Evolutionary conservation across 768 basidiomycete species (phyloP).

Genomic region (Tulasnella sp.): DNA sequence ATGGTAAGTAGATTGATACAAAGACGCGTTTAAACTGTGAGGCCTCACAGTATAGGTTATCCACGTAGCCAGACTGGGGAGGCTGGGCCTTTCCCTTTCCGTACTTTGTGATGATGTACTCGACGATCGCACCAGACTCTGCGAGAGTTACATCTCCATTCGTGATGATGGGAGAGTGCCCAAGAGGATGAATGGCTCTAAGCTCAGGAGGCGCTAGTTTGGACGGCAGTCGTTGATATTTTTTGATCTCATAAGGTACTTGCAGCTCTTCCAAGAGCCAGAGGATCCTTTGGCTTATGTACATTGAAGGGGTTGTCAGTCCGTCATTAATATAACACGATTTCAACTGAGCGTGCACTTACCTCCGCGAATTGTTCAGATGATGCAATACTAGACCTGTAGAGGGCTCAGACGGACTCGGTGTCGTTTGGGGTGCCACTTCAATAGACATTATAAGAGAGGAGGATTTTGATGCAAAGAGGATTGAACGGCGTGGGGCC

Average conservation of each 20-base stretch:
- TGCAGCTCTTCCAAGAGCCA: constrained; percentile 38
- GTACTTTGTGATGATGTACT: constrained; percentile 36
- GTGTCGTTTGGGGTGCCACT: no score
- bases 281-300: constrained; percentile 24
- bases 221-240: constrained; percentile 28
- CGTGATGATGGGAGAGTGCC: constrained; percentile 39
- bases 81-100: constrained; percentile 23
- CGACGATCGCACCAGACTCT: constrained; percentile 38
- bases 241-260: constrained; percentile 35
- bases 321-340: no score
- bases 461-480: no score
- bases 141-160: constrained; percentile 37
- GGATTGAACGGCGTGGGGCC: no score
- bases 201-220: constrained; percentile 31
- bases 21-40: no score
- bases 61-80: constrained; percentile 15
- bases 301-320: no score
- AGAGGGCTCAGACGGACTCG: no score
- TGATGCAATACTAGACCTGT: no score
- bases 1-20: neutral
- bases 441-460: no score
- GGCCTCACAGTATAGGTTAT: constrained; percentile 18
- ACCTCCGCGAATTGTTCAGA: no score
- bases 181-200: constrained; percentile 32
- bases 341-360: no score